These are phyloP conservation scores for Colletotrichum sp. DNA, from an alignment of 2,329 filamentous ascomycete genomes.

Conservation along the genomic window DNA sequence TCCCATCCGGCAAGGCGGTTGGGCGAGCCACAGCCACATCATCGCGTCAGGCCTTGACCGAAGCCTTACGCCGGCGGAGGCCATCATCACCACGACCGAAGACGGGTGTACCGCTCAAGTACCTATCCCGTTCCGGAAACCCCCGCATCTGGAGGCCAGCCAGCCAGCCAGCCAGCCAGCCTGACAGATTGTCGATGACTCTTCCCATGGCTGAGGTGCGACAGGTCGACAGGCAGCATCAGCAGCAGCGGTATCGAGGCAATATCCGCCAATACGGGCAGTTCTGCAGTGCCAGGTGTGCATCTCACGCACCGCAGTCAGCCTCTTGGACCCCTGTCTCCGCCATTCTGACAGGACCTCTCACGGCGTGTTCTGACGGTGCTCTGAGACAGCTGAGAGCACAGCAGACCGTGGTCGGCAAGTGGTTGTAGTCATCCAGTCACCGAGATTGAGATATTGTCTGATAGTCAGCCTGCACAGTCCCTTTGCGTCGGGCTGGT, in stretches of 20 bases:
- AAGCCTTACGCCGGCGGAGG: not conserved
- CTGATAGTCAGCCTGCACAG: not conserved
- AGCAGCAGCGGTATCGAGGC: not conserved
- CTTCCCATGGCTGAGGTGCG: not conserved
- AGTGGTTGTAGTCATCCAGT: not conserved
- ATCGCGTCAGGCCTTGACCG: not conserved
- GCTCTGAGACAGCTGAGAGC: not conserved
- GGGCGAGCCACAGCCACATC: not conserved
- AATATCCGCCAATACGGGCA: not conserved
- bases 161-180: not conserved
- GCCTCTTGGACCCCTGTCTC: not conserved
- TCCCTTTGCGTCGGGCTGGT: not conserved
- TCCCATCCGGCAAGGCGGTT: not conserved
- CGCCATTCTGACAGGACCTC: not conserved
- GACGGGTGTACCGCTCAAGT: not conserved
- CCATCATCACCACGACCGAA: not conserved
- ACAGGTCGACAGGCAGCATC: not conserved
- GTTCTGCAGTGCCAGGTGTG: not conserved
- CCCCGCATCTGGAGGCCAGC: not conserved
- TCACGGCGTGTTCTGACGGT: not conserved
- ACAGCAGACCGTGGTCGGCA: not conserved
- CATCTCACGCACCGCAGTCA: constrained; percentile 12
- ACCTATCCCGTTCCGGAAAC: constrained; percentile 17
- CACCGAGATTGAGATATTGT: not conserved
- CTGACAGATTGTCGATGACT: not conserved